phyloP scores from a whole-genome alignment of 2,329 filamentous ascomycete genomes.

The Nemania sp. region DNA sequence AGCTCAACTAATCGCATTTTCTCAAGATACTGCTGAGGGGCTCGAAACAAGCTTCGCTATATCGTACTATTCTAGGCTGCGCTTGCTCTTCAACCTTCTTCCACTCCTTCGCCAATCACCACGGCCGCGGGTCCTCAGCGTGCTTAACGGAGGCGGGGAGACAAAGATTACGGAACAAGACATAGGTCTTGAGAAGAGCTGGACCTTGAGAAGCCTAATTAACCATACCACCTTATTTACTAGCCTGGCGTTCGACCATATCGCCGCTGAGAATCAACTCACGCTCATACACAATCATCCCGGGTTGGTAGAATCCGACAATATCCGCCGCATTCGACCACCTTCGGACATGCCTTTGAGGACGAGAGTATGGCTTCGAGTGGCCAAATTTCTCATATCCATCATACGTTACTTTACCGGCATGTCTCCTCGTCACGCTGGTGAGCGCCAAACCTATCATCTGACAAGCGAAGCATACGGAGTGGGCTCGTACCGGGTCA shows the following conservation, averaged over 20 bases:
- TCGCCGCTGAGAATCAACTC: not conserved
- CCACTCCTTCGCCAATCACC: conserved; percentile 35
- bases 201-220: conserved; percentile 26
- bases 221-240: conserved; percentile 37
- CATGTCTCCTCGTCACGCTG: conserved; percentile 31
- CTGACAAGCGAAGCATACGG: conserved; percentile 31
- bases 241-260: conserved; percentile 39
- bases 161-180: conserved; percentile 35
- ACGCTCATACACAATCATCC: not conserved
- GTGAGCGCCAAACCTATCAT: conserved; percentile 37
- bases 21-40: conserved; percentile 39
- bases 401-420: conserved; percentile 29
- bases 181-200: conserved; percentile 34
- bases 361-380: conserved; percentile 7
- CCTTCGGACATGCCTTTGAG: not conserved
- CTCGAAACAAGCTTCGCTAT: conserved; percentile 37
- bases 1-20: not conserved
- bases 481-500: conserved; percentile 10
- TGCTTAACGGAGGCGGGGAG: conserved; percentile 40
- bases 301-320: not conserved
- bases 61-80: conserved; percentile 39
- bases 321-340: not conserved
- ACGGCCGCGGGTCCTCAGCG: conserved; percentile 37
- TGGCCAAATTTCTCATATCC: conserved; percentile 15
- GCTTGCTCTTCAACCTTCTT: conserved; percentile 39